These are phyloP conservation scores for Tetracentron sinense DNA, from an alignment of 164 flowering plant species.

Conservation along the genomic window DNA sequence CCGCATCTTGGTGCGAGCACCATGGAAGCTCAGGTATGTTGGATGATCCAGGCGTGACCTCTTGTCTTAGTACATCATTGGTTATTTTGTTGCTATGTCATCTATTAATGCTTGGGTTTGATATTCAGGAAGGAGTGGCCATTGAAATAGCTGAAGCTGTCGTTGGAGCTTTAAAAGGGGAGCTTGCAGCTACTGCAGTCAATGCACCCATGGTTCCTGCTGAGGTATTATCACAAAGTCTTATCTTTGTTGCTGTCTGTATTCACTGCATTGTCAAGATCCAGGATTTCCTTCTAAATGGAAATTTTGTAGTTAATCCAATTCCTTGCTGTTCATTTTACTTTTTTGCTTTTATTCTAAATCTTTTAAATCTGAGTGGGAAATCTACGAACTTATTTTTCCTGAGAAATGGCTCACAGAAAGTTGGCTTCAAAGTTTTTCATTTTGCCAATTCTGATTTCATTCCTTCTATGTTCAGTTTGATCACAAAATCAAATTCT, in stretches of 20 bases:
- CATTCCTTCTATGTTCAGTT: neutral
- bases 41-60: neutral
- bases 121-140: constrained; percentile 53
- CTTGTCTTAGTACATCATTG: neutral
- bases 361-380: no score
- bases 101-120: neutral
- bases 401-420: neutral
- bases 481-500: neutral
- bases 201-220: constrained; percentile 55
- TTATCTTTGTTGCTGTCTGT: neutral
- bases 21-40: constrained; percentile 72
- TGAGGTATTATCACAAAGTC: constrained; percentile 40
- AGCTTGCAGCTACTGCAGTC: constrained; percentile 65
- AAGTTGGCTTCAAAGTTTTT: neutral
- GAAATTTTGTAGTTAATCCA: neutral
- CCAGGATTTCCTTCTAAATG: neutral
- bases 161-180: constrained; percentile 59
- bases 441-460: neutral
- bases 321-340: no score
- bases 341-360: no score
- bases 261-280: neutral
- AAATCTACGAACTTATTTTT: neutral
- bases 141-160: constrained; percentile 52
- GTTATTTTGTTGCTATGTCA: neutral
- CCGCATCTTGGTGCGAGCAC: constrained; percentile 94